Base-by-base conservation (phyloP, 352 stramenopile species). In the Phytophthora aleatoria region DNA sequence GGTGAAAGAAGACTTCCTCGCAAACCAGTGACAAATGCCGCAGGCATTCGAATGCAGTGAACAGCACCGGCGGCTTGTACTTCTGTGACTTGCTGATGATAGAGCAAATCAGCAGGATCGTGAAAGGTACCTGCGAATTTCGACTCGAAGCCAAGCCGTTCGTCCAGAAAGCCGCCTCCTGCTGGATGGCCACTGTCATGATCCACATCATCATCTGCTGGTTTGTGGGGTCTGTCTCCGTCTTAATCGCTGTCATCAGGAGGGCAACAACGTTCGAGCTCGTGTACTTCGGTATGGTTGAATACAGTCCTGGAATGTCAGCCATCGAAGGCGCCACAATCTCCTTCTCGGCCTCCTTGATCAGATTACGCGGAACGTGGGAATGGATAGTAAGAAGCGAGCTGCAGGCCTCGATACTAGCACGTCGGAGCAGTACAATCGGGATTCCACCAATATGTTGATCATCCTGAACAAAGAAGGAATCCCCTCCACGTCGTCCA, bases 201-300 rank as follows among this genome's bases (percentile, higher is more conserved):
- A 93, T 77, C 87, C 87, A 96, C 66, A 96, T 88, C 50, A 90
- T 90, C 87, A 96, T 94, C 55, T 96, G 87, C 66, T 94, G 85
- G 63, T 96, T 96, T 11, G 87, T 94, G 5, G 87, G 85, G 45
- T 96, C 87, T 31, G 57, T 81, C 59, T 96, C 87, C 0, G 72
- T 84, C 52, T 96, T 96, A 47, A 94, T 84, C 12, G 83, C 84
- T 50, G 87, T 91, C 73, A 92, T 91, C 13, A 96, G 62, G 8
- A 96, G 59, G 20, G 81, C 85, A 12, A 96, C 85, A 31, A 96
- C 84, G 50, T 96, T 92, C 12, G 87, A 94, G 67, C 81, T 94
- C 12, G 84, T 91, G 49, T 93, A 89, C 55, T 93, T 94, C 0
- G 87, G 87, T 49, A 96, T 58, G 10, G 66, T 88, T n/a, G 87